phyloP scores from a whole-genome alignment of 768 basidiomycete genomes.

The Tremella yokohamensis region DNA sequence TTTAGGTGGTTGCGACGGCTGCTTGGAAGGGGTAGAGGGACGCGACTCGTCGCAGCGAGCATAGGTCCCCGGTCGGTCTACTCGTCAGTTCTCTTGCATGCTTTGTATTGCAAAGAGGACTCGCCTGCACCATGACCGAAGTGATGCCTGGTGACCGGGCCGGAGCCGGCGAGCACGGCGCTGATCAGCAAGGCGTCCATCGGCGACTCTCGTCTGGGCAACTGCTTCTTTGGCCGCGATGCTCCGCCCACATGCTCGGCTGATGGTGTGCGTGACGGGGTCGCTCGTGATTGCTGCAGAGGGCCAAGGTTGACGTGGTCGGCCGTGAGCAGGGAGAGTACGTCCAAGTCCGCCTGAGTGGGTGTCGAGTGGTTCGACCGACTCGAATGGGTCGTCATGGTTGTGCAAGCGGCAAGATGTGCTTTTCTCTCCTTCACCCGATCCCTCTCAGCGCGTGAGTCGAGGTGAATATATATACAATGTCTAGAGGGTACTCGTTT shows the following conservation, averaged over 20 bases:
- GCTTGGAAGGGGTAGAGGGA: conserved; percentile 22
- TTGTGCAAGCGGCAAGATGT: too few species aligned
- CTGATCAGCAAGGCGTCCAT: conserved; percentile 47
- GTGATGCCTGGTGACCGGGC: conserved; percentile 46
- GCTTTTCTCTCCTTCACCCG: too few species aligned
- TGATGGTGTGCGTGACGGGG: conserved; percentile 4
- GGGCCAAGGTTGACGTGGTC: conserved; percentile 52
- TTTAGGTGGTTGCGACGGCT: conserved; percentile 12
- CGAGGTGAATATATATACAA: too few species aligned
- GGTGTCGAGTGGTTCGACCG: conserved; percentile 14
- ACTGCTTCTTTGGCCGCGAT: conserved; percentile 16
- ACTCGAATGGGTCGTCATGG: background rate
- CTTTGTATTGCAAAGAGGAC: conserved; percentile 8
- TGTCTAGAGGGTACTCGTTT: too few species aligned
- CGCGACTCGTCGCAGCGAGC: conserved; percentile 45
- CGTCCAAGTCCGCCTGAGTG: conserved; percentile 58
- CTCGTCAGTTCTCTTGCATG: conserved; percentile 1
- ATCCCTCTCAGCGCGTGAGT: too few species aligned
- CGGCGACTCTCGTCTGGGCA: conserved; percentile 39
- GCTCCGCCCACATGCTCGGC: background rate
- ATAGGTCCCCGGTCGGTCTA: conserved; percentile 46
- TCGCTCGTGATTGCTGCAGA: conserved; percentile 3
- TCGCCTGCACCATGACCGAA: conserved; percentile 44
- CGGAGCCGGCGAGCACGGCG: conserved; percentile 47
- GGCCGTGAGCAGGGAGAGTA: conserved; percentile 66